Conservation (phyloP, 1,139 yeast species). For the Candida mesenterica region DNA sequence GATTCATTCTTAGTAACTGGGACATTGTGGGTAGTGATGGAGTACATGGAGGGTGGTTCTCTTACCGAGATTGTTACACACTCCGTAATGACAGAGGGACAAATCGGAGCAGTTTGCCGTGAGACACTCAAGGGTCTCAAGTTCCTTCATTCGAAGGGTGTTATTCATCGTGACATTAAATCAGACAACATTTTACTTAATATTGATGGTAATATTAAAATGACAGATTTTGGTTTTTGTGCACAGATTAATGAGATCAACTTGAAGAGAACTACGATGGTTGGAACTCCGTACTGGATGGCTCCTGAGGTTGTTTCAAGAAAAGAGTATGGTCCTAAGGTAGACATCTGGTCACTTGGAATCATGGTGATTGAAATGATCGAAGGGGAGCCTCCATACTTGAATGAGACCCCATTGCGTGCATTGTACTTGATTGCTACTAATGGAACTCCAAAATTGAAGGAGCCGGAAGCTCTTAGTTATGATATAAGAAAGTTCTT, state of each 20-base stretch:
- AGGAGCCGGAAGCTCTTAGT: constrained; percentile 82
- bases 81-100: constrained; percentile 95
- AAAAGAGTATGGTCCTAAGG: constrained; percentile 95
- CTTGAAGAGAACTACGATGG: constrained; percentile 92
- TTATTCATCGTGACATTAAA: constrained; percentile 93
- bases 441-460: constrained; percentile 90
- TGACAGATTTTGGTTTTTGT: constrained; percentile 90
- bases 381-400: constrained; percentile 97
- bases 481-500: constrained; percentile 66
- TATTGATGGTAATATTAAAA: constrained; percentile 81
- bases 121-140: constrained; percentile 85
- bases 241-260: constrained; percentile 90
- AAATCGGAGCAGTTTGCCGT: constrained; percentile 92
- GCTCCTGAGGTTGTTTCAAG: constrained; percentile 97
- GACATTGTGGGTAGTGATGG: constrained; percentile 96
- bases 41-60: constrained; percentile 97
- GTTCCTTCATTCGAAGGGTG: constrained; percentile 89
- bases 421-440: constrained; percentile 93
- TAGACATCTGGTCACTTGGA: constrained; percentile 96
- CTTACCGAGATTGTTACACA: constrained; percentile 94
- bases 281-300: constrained; percentile 99
- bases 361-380: constrained; percentile 98
- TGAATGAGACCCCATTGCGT: constrained; percentile 89
- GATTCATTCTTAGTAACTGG: constrained; percentile 74
- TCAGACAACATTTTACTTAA: constrained; percentile 88